A percentile compares a stretch with the other conserved stretches of the same genome.
These are phyloP conservation scores for Pyrenochaeta sp. DNA, from an alignment of 2,329 filamentous ascomycete species.

Conservation along the genomic window DNA sequence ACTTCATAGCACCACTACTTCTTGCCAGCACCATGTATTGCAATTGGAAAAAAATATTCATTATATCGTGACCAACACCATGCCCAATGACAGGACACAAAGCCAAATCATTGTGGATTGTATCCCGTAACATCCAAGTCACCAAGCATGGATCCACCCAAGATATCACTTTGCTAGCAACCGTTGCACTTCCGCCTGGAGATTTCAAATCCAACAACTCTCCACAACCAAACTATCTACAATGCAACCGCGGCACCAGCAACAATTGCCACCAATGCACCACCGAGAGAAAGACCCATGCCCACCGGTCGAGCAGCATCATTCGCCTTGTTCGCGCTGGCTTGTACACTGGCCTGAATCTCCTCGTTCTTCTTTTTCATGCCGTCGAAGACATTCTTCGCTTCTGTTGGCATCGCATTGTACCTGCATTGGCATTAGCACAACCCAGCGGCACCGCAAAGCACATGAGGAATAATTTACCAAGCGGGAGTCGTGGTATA, in stretches of 20 bases:
- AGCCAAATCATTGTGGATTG: too few relatives aligned
- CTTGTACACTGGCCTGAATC: conserved; percentile 4
- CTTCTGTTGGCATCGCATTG: conserved; percentile 15
- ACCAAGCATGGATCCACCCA: too few relatives aligned
- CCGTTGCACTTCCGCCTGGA: too few relatives aligned
- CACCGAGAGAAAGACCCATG: conserved; percentile 6
- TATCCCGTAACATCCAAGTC: too few relatives aligned
- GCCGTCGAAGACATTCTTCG: conserved; percentile 9
- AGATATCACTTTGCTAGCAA: too few relatives aligned
- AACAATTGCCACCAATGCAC: conserved; percentile 9
- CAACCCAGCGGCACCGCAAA: neutral
- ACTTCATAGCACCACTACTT: too few relatives aligned
- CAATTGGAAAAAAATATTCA: too few relatives aligned
- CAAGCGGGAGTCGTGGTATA: conserved; percentile 14
- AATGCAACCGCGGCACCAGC: conserved; percentile 8
- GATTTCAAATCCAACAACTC: too few relatives aligned
- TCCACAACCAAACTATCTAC: neutral
- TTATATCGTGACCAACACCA: neutral
- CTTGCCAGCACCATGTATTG: too few relatives aligned
- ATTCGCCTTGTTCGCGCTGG: conserved; percentile 1
- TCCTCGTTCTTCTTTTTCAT: conserved; percentile 6
- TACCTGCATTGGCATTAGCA: conserved; percentile 8
- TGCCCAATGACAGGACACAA: too few relatives aligned
- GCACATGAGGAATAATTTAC: neutral
- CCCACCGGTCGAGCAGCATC: conserved; percentile 2